Evolutionary conservation across 2,329 filamentous ascomycete genomes (phyloP), one percentile per base, ranked within the genome.

Genomic region (Arthrobotrys musiformis): DNA sequence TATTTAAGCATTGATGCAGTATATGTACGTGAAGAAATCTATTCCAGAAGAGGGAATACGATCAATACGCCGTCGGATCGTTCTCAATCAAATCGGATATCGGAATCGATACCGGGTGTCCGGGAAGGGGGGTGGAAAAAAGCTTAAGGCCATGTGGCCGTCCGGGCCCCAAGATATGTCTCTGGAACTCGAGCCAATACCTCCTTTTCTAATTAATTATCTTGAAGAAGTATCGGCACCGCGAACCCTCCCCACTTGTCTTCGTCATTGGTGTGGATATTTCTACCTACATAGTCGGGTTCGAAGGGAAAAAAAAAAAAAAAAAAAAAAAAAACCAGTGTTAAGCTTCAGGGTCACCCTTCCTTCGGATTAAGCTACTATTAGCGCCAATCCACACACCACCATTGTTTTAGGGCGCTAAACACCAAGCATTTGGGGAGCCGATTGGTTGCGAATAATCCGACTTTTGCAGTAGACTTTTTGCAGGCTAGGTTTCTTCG

Each of bases 391-490:
- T 22, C 28, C n/a, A 35, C 33, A 28, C 24, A 50, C 19, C 19
- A 56, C 15, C 2, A n/a, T 26, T 30, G 15, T 52, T n/a, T n/a
- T 40, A 17, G 33, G 22, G 54, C 54, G 54, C 54, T 58, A 58
- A 58, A 58, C 17, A 58, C 1, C 3, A 58, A 56, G 28, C 26
- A 19, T 56, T 40, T n/a, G n/a, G 30, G 26, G 33, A 58, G 22
- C 54, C 54, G 54, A 58, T 58, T 58, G 54, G 54, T 19, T 40
- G 54, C 33, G 37, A n/a, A 37, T 58, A 58, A 58, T 58, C 54
- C 33, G 54, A 58, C 3, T 58, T 26, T 58, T 24, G 9, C 33
- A 40, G 54, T 58, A 37, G 54, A 58, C 54, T 58, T 58, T 58
- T 42, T 42, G 40, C 30, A 17, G 13, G 33, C 33, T 58, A 58